Evolutionary conservation across 108 stramenopile genomes (phyloP).

Genomic region (Skeletonema tropicum): DNA sequence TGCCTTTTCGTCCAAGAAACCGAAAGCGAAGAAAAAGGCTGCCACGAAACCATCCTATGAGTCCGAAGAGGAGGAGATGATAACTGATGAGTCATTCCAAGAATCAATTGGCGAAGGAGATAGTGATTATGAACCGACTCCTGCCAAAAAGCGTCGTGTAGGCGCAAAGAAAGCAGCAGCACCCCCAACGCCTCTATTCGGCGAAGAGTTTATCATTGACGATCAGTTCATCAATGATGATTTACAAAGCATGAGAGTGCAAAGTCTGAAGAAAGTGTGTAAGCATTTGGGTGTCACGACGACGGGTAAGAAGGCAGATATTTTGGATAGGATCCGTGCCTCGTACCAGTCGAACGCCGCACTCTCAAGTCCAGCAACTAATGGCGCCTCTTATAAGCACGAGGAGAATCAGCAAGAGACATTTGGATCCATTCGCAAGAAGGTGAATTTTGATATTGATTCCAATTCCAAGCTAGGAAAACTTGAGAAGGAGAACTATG

Average conservation of each 20-base stretch:
- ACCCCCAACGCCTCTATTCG: not conserved
- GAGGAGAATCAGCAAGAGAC: conserved; percentile 1
- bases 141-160: conserved; percentile 19
- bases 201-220: conserved; percentile 16
- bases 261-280: conserved; percentile 28
- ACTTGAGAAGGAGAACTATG: not conserved
- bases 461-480: not conserved
- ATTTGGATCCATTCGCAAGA: conserved; percentile 11
- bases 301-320: conserved; percentile 50
- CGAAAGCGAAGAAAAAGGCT: conserved; percentile 24
- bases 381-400: not conserved
- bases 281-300: conserved; percentile 32
- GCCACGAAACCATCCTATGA: not conserved
- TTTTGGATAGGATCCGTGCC: conserved; percentile 30
- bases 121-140: conserved; percentile 44
- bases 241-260: conserved; percentile 34
- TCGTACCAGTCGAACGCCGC: not conserved
- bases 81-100: conserved; percentile 41
- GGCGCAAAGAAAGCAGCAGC: conserved; percentile 4
- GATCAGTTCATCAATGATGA: conserved; percentile 33
- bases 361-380: not conserved
- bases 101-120: conserved; percentile 43
- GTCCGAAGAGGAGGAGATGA: conserved; percentile 31
- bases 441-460: conserved; percentile 25
- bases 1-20: conserved; percentile 20